Conservation (phyloP, 331 rosid species). For the Acacia concinna region DNA sequence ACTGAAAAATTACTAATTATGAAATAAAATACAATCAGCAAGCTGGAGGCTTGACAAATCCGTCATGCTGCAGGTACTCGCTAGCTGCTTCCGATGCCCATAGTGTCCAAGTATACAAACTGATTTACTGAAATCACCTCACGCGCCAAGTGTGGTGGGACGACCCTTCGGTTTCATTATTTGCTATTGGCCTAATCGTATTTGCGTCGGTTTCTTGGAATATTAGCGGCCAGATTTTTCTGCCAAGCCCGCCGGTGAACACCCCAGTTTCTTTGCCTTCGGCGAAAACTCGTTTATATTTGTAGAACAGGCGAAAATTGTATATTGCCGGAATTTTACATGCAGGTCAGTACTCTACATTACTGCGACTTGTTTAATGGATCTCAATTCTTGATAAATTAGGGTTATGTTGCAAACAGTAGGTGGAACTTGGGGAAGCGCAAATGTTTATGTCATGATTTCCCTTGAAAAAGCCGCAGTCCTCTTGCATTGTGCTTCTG, state of each 20-base stretch:
- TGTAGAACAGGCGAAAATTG: not conserved
- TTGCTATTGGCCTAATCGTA: not conserved
- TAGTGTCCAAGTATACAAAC: not conserved
- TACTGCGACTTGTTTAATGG: not conserved
- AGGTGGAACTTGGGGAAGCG: not conserved
- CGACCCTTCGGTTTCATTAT: not conserved
- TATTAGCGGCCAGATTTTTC: not conserved
- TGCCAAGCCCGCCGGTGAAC: not conserved
- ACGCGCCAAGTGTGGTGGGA: not conserved
- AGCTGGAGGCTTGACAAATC: too few species aligned
- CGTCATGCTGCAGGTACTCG: too few species aligned
- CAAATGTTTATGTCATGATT: not conserved
- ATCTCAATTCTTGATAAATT: not conserved
- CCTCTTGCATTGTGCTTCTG: not conserved
- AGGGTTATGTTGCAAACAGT: slow-evolving; percentile 17
- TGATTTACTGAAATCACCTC: not conserved
- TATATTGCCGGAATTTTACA: not conserved
- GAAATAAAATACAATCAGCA: too few species aligned
- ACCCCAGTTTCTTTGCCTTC: not conserved
- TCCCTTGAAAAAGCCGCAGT: not conserved
- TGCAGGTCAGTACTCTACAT: slow-evolving; percentile 12
- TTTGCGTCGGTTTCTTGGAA: not conserved
- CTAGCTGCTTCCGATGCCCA: not conserved
- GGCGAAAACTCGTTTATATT: not conserved
- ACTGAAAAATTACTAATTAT: too few species aligned